phyloP scores from a whole-genome alignment of 352 stramenopile species.

The Peronosclerospora sorghi region DNA sequence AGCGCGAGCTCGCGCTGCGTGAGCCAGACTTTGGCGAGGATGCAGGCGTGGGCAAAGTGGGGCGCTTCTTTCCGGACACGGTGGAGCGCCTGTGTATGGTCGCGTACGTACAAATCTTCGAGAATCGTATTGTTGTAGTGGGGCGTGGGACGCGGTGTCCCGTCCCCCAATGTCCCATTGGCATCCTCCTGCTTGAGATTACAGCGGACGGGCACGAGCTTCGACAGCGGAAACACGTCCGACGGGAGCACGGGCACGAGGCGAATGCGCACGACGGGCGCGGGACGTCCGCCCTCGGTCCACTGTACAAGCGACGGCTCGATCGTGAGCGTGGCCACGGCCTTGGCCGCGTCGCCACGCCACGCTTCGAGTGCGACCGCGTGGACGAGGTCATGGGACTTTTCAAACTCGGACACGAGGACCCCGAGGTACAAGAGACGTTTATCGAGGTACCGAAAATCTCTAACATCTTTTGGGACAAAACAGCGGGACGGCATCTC shows the following conservation, averaged over 20 bases:
- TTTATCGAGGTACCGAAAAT: slow-evolving; percentile 87
- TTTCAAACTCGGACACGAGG: slow-evolving; percentile 46
- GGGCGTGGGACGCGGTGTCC: slow-evolving; percentile 60
- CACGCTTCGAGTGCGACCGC: slow-evolving; percentile 59
- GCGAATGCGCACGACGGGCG: slow-evolving; percentile 38
- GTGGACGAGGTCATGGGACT: slow-evolving; percentile 26
- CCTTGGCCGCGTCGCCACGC: slow-evolving; percentile 70
- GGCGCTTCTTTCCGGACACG: slow-evolving; percentile 43
- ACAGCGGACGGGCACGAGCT: slow-evolving; percentile 68
- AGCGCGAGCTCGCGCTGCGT: slow-evolving; percentile 74
- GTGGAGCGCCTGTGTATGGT: slow-evolving; percentile 79
- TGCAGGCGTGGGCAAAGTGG: slow-evolving; percentile 65
- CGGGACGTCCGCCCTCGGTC: slow-evolving; percentile 38
- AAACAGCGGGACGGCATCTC: slow-evolving; percentile 78
- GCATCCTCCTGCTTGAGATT: slow-evolving; percentile 75
- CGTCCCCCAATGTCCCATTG: slow-evolving; percentile 64
- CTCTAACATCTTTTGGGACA: slow-evolving; percentile 81
- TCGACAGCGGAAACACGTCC: slow-evolving; percentile 72
- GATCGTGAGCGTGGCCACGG: slow-evolving; percentile 49
- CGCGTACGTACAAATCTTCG: slow-evolving; percentile 82
- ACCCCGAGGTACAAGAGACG: slow-evolving; percentile 80
- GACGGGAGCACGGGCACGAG: slow-evolving; percentile 59
- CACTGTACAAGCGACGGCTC: slow-evolving; percentile 20
- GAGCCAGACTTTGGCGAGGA: slow-evolving; percentile 84
- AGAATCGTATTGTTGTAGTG: slow-evolving; percentile 87